Base-by-base conservation (phyloP, 2,329 filamentous ascomycete species). In the Aureobasidium sp. region DNA sequence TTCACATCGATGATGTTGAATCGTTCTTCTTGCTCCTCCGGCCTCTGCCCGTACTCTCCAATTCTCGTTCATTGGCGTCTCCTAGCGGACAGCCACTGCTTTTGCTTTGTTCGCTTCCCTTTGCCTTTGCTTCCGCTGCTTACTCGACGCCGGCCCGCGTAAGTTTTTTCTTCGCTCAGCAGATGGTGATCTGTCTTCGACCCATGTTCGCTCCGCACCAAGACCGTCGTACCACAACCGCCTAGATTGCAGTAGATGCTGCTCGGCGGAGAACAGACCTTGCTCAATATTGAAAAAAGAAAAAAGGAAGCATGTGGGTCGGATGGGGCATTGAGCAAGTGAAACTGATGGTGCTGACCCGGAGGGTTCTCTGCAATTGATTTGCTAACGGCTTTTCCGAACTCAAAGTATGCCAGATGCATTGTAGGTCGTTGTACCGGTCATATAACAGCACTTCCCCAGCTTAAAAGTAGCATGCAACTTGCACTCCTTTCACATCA, bases 231-330 rank as follows among this genome's bases (percentile, higher is more conserved):
- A 50, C 55, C 43, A 47, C 55, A 59, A 47, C 50, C 49, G 27
- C 47, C 58, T 60, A 60, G 58, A 60, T 51, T 60, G 58, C 47
- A 60, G 58, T 38, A 53, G 49, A 38, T 47, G 45, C 47, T 21
- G 15, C 58, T 60, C 47, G 47, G 46, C 57, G 19, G 25, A 23
- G 57, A 60, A 51, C 57, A 50, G 57, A 50, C 47, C 47, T 55
- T 55, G 23, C 43, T 46, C 51, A 55, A 38, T 38, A 49, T 49
- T 49, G 45, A 17, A 40, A 58, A 40, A 46, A 31, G 15, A 21
- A 60, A 53, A n/a, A 54, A 60, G 17, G 33, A 58, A 61, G 60
- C 53, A 51, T 58, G 60, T 61, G 60, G 60, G 60, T 57, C 60
- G 19, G 17, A 47, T 50, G 47, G 59, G 42, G 17, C 43, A 11